Evolutionary conservation across 352 stramenopile species (phyloP).

Genomic region (Phytophthora boehmeriae): DNA sequence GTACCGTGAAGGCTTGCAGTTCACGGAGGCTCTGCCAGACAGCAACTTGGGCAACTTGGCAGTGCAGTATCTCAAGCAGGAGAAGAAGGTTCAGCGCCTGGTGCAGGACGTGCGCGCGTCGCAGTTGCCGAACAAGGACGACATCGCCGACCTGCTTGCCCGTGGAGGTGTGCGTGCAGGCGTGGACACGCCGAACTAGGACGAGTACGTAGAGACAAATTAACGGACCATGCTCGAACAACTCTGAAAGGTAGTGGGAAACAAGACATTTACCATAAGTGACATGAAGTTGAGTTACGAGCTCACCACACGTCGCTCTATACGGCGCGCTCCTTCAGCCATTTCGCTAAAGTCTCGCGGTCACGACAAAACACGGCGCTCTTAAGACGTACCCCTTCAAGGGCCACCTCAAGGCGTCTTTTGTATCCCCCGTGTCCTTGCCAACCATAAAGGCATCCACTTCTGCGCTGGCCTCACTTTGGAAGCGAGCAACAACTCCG

Average conservation of each 20-base stretch:
- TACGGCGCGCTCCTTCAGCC: constrained; percentile 46
- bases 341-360: constrained; percentile 59
- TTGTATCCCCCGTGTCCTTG: constrained; percentile 66
- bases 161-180: constrained; percentile 79
- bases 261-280: not conserved
- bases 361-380: constrained; percentile 53
- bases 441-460: constrained; percentile 59
- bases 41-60: constrained; percentile 92
- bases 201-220: not conserved
- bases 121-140: constrained; percentile 54
- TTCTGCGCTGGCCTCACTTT: constrained; percentile 51
- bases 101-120: constrained; percentile 70
- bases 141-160: constrained; percentile 78
- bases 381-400: constrained; percentile 69
- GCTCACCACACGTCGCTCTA: constrained; percentile 12
- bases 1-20: constrained; percentile 97
- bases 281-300: not conserved
- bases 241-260: no score
- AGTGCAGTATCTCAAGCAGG: constrained; percentile 95
- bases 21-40: constrained; percentile 93
- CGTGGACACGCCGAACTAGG: constrained; percentile 53
- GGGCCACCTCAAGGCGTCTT: constrained; percentile 53
- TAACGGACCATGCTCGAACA: not conserved
- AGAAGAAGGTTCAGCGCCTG: constrained; percentile 93
- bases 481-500: constrained; percentile 47